Base-by-base conservation (phyloP, 306 rosid genomes). In the Vicia villosa region DNA sequence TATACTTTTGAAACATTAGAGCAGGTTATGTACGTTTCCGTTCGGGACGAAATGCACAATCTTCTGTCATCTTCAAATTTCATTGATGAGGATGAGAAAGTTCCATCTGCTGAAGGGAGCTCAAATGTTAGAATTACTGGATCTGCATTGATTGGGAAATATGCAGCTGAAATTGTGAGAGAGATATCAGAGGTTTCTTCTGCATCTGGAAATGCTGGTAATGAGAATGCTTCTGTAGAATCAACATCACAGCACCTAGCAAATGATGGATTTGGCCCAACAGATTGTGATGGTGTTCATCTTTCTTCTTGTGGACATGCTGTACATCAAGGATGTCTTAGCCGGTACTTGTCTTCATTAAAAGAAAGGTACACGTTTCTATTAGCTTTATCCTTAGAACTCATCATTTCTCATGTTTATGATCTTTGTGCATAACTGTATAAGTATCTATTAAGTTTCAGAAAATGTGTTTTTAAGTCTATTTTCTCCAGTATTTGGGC, bases 291-390 rank as follows among this genome's bases (percentile, higher is more conserved):
- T 82, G 99, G 99, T 59, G 78, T 89, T 79, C 87, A 84, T 83
- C 83, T 91, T 76, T 95, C 99, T 71, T 95, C 99, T 24, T 95
- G 99, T 79, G 99, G 99, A 54, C 99, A 95, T 80, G 96, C 97
- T 15, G 92, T 91, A 75, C 99, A 95, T 86, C 97, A 95, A 87
- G 85, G 82, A 17, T 95, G 99, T 76, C 97, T 95, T 69, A 88
- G 85, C 70, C 88, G 92, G 6, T 95, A 95, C 82, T 67, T 91
- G 79, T 84, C 84, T 80, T 95, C 97, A 9, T 70, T 95, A 74
- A 95, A 83, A 80, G 99, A 95, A 54, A 91, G 99, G 99, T 91
- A 84, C 61, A 84, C 51, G 69, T 32, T 47, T 63, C 10, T 41
- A 66, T 66, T 20, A 28, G 64, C 66, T 32, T 49, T 38, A 40